Base-by-base conservation (phyloP, 305 asterid genomes). In the Withania somnifera region DNA sequence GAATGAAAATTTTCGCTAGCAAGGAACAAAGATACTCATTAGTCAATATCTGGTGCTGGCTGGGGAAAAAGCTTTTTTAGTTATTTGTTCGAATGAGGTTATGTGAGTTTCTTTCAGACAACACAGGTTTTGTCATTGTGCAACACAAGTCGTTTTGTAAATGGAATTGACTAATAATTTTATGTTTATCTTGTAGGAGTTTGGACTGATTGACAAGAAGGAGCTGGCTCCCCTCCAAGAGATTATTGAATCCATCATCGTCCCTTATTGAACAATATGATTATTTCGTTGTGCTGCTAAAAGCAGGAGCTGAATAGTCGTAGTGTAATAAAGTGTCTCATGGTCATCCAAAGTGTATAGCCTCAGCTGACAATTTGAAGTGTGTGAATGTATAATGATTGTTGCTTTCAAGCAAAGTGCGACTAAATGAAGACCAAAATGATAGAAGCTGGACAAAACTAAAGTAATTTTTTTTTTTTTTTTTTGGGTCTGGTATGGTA, bases 191-290 rank as follows among this genome's bases (percentile, higher is more conserved):
- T 11, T 90, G 92, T 92, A 95, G 99, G 99, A 96, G 88, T 95
- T 95, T 83, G 88, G 87, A 66, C 91, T 95, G 93, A 94, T 94
- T 20, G 99, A 95, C 88, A 95, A 90, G 93, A 94, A 92, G 92
- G 99, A 95, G 89, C 95, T 95, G 77, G 98, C 99, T 84, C 99
- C 99, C 13, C 94, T 95, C 68, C 98, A 94, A 83, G 98, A 95
- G 88, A 97, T 95, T 87, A 90, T 95, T 82, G 99, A 95, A 85
- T 92, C 98, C 77, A 89, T 95, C 42, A 45, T 87, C 73, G 96
- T 92, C 81, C 97, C 98, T n/a, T 92, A 90, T 76, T 95, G 86
- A 88, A 78, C 30, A 79, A 71, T 30, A 75, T 17, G 76, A 11
- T 82, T n/a, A 34, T 19, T 53, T 32, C 28, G 30, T 36, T 28